Percentiles rank a stretch among this genome's conserved stretches.
These are phyloP conservation scores for Elaphomyces granulatus DNA, from an alignment of 495 filamentous ascomycete genomes.

Conservation along the genomic window DNA sequence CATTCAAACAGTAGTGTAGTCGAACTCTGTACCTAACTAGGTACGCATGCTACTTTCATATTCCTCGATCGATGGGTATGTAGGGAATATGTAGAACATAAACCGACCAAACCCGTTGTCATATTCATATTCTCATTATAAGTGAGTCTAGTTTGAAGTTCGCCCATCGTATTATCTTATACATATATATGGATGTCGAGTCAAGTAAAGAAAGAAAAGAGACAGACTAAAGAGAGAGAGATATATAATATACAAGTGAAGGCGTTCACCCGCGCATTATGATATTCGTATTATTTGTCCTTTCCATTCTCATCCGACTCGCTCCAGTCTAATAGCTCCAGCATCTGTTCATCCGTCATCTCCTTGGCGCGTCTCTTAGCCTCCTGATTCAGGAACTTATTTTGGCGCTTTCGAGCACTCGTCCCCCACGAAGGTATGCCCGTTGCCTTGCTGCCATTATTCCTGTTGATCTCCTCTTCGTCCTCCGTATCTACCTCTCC, in stretches of 20 bases:
- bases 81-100: no score
- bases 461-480: conserved; percentile 30
- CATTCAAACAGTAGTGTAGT: no score
- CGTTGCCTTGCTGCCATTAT: conserved; percentile 19
- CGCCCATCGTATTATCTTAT: no score
- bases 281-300: conserved; percentile 6
- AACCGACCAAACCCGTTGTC: no score
- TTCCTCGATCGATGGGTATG: no score
- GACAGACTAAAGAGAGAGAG: not conserved
- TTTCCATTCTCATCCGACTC: conserved; percentile 22
- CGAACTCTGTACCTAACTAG: no score
- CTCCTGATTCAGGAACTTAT: conserved; percentile 36
- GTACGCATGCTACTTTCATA: no score
- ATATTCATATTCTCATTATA: no score
- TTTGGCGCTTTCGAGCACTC: conserved; percentile 43
- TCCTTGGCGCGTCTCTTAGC: conserved; percentile 33
- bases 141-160: no score
- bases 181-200: no score
- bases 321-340: conserved; percentile 52
- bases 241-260: not conserved
- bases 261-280: not conserved
- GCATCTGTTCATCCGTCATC: conserved; percentile 39
- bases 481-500: conserved; percentile 44
- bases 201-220: not conserved
- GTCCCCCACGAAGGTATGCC: conserved; percentile 36